phyloP scores from a whole-genome alignment of 1,284 basidiomycete genomes.

The Apiotrichum veenhuisii region DNA sequence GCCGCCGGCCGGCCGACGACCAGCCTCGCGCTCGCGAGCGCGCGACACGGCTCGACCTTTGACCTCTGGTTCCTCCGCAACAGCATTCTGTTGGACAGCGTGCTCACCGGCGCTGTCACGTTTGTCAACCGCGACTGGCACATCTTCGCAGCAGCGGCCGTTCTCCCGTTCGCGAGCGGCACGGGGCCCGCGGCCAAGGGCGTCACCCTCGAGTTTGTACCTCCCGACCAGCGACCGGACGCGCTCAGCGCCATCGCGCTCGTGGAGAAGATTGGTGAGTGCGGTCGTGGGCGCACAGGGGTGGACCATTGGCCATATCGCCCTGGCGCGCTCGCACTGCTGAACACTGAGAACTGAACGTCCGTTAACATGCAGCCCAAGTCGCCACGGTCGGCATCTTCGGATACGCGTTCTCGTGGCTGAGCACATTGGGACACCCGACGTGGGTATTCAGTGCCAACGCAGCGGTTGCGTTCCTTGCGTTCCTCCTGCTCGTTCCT shows the following conservation, averaged over 20 bases:
- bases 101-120: conserved; percentile 33
- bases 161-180: conserved; percentile 47
- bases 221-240: conserved; percentile 30
- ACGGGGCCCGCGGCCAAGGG: conserved; percentile 48
- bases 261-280: conserved; percentile 41
- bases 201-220: conserved; percentile 46
- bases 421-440: conserved; percentile 32
- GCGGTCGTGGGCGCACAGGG: no score
- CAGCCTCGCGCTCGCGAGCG: conserved; percentile 17
- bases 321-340: no score
- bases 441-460: conserved; percentile 38
- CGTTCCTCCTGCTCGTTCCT: conserved; percentile 32
- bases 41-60: conserved; percentile 33
- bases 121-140: conserved; percentile 34
- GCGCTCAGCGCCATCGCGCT: conserved; percentile 46
- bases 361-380: conserved; percentile 22
- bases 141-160: conserved; percentile 42
- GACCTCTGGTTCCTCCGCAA: conserved; percentile 46
- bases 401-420: conserved; percentile 30
- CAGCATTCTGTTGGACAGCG: conserved; percentile 44
- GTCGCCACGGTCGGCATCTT: conserved; percentile 39
- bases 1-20: conserved; percentile 19
- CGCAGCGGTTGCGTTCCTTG: conserved; percentile 38
- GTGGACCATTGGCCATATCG: no score
- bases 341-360: neutral